These are phyloP conservation scores for Antarctomyces pellizariae DNA, from an alignment of 495 filamentous ascomycete genomes.

Conservation along the genomic window DNA sequence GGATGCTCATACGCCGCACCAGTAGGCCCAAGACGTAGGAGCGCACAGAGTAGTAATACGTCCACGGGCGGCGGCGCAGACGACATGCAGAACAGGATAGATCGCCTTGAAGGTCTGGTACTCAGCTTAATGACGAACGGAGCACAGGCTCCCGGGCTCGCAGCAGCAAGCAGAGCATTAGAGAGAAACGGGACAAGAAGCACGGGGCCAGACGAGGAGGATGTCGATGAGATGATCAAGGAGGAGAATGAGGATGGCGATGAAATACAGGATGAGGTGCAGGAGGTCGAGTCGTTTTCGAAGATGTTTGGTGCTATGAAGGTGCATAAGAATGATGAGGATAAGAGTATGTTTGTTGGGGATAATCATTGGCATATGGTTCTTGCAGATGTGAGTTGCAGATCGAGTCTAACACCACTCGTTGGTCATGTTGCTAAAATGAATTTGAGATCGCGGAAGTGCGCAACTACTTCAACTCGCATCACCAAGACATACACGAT, in stretches of 20 bases:
- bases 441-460: conserved; percentile 63
- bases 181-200: conserved; percentile 30
- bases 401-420: background rate
- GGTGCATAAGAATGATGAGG: conserved; percentile 55
- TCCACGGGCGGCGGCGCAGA: too few relatives aligned
- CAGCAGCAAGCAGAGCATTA: conserved; percentile 37
- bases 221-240: conserved; percentile 31
- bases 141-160: conserved; percentile 33
- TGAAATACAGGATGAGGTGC: too few relatives aligned
- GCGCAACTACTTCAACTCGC: conserved; percentile 53
- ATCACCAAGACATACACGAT: conserved; percentile 31
- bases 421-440: conserved; percentile 6
- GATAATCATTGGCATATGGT: conserved; percentile 81
- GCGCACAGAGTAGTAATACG: conserved; percentile 33
- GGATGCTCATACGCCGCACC: conserved; percentile 82
- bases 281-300: conserved; percentile 70
- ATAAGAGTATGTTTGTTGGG: conserved; percentile 66
- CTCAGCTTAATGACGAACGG: conserved; percentile 91
- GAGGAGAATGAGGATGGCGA: conserved; percentile 34
- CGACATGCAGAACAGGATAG: conserved; percentile 98
- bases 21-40: conserved; percentile 54
- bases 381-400: conserved; percentile 41
- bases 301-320: conserved; percentile 76
- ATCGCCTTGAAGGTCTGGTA: conserved; percentile 85
- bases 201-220: conserved; percentile 16